Evolutionary conservation across 1,139 yeast species (phyloP), one percentile per base, ranked within the genome.

Genomic region (Protomyces inundatus): DNA sequence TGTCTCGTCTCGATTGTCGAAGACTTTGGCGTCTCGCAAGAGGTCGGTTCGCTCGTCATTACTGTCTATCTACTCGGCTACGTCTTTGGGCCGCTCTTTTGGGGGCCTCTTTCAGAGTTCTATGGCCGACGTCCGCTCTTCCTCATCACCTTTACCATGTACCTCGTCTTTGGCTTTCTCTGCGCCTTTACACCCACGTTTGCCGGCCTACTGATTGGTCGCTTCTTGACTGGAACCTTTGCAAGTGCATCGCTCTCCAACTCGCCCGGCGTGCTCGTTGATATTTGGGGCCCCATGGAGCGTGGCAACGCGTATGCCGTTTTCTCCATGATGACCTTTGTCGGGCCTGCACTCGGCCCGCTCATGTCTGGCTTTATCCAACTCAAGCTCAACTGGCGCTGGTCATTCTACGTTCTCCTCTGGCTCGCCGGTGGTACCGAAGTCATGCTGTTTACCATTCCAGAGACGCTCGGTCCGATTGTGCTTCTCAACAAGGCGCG

Each of bases 21-120:
- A 12, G 79, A 82, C 69, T 89, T 81, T 72, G 77, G 81, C 64
- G 96, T 89, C 6, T 83, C 89, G 3, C 73, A 78, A 6, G 97
- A 88, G 74, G 96, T 90, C n/a, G 82, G 95, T 4, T 86, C 86
- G 52, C 79, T 90, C 67, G 79, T 93, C 0, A 89, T 89, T 68
- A 88, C 96, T 1, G 77, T 88, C 46, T 90, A 90, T 90, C 97
- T 87, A 65, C 69, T 87, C 68, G 90, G 93, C n/a, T 85, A 62
- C 34, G 56, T 51, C 63, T 46, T 90, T 33, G 97, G 97, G 51
- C 97, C 97, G 0, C 78, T 90, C 67, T 70, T 90, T 35, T 90
- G 97, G 96, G 90, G 96, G 12, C 97, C 97, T 3, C 77, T 90
- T 59, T 84, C 91, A 45, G 97, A 90, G 75, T 85, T 86, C 71